phyloP scores from a whole-genome alignment of 176 grass and related monocot species.

The Calamus simplicifolius region DNA sequence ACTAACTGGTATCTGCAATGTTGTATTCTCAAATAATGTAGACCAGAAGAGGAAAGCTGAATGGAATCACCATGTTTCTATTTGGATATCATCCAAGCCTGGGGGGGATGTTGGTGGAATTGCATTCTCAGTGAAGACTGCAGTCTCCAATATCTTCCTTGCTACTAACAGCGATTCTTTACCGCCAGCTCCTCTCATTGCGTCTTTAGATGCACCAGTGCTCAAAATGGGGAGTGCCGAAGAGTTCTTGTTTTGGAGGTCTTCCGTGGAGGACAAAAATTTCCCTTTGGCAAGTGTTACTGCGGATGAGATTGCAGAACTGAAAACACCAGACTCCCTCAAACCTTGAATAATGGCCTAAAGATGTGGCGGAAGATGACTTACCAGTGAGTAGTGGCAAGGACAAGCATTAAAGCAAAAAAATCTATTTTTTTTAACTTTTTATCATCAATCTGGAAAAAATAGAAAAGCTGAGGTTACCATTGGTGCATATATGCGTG shows the following conservation, averaged over 20 bases:
- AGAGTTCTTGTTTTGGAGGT: slow-evolving; percentile 11
- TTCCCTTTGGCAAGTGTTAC: slow-evolving; percentile 29
- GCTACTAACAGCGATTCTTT: slow-evolving; percentile 21
- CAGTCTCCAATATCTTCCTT: slow-evolving; percentile 50
- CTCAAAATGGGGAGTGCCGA: not conserved
- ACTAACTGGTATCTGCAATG: not conserved
- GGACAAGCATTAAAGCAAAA: too few species aligned
- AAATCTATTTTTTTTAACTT: too few species aligned
- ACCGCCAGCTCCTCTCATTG: not conserved
- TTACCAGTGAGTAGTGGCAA: too few species aligned
- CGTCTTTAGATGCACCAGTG: slow-evolving; percentile 7
- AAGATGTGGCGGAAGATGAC: not conserved
- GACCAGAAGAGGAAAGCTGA: not conserved
- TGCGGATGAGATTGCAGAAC: slow-evolving; percentile 52
- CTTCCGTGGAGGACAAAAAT: slow-evolving; percentile 13
- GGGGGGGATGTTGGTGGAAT: slow-evolving; percentile 65
- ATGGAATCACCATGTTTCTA: not conserved
- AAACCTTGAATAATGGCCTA: slow-evolving; percentile 83
- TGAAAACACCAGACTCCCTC: slow-evolving; percentile 71
- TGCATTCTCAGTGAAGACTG: slow-evolving; percentile 24
- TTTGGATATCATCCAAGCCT: slow-evolving; percentile 18
- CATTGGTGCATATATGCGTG: slow-evolving; percentile 87
- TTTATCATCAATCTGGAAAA: too few species aligned
- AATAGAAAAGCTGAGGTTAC: slow-evolving; percentile 15
- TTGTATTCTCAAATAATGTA: not conserved